Conservation (phyloP, 768 basidiomycete species). For the Psilocybe azurescens region DNA sequence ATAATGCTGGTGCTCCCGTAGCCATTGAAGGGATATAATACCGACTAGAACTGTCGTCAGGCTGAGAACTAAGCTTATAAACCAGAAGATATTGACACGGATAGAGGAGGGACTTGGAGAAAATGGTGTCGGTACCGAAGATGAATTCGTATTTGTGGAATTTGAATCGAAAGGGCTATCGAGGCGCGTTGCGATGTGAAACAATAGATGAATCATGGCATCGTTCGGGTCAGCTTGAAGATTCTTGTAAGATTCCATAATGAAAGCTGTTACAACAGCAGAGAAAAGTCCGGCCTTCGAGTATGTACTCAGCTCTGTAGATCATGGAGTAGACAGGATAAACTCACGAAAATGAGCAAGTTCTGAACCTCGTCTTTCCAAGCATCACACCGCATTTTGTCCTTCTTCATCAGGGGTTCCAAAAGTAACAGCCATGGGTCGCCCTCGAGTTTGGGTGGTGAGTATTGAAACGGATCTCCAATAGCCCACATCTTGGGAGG, state of each 20-base stretch:
- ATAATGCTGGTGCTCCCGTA: slow-evolving; percentile 25
- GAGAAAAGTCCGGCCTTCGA: slow-evolving; percentile 29
- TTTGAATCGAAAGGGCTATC: neutral
- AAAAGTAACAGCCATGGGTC: slow-evolving; percentile 13
- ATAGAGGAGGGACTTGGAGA: slow-evolving; percentile 17
- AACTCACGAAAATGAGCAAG: slow-evolving; percentile 25
- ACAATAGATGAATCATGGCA: slow-evolving; percentile 12
- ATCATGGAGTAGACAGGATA: neutral
- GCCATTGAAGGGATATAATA: slow-evolving; percentile 30
- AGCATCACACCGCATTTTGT: slow-evolving; percentile 10
- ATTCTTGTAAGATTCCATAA: slow-evolving; percentile 21
- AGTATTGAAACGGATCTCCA: slow-evolving; percentile 4
- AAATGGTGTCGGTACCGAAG: neutral
- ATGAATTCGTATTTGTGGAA: neutral
- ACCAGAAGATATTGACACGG: slow-evolving; percentile 25
- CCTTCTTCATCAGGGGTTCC: slow-evolving; percentile 6
- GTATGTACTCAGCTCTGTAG: neutral
- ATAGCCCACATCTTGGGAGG: slow-evolving; percentile 1
- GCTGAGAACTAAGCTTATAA: slow-evolving; percentile 26
- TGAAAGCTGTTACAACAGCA: slow-evolving; percentile 25
- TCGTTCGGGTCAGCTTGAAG: slow-evolving; percentile 16
- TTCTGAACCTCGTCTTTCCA: slow-evolving; percentile 26
- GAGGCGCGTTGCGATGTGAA: slow-evolving; percentile 14
- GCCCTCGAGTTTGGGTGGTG: slow-evolving; percentile 9
- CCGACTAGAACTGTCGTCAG: slow-evolving; percentile 26